phyloP scores from a whole-genome alignment of 2,329 filamentous ascomycete species.

The Ophiostoma fasciatum region DNA sequence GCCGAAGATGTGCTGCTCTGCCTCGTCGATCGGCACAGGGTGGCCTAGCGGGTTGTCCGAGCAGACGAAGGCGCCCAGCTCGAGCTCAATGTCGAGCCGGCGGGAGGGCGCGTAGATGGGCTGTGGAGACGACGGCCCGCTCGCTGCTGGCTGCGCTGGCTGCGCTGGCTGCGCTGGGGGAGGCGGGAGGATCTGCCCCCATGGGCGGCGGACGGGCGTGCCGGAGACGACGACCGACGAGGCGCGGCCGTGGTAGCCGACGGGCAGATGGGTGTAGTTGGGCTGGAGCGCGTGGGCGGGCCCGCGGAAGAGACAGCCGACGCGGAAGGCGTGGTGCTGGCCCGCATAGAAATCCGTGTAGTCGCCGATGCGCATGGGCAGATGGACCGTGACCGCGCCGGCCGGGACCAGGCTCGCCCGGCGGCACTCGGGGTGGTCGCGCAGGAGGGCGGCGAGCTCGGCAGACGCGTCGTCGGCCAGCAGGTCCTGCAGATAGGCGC shows the following conservation, averaged over 20 bases:
- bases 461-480: background rate
- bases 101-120: constrained; percentile 49
- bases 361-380: constrained; percentile 7
- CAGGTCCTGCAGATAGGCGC: background rate
- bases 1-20: constrained; percentile 61
- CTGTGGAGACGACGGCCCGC: background rate
- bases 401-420: background rate
- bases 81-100: constrained; percentile 65
- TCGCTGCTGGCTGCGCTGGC: no score
- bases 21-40: constrained; percentile 46
- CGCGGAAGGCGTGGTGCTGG: constrained; percentile 1
- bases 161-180: no score
- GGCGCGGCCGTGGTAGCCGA: constrained; percentile 68
- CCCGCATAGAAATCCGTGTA: constrained; percentile 9
- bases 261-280: constrained; percentile 69
- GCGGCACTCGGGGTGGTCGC: background rate
- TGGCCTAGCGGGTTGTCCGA: constrained; percentile 48
- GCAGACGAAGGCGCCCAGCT: constrained; percentile 62
- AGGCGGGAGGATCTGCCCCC: constrained; percentile 55
- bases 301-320: constrained; percentile 30
- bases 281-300: constrained; percentile 59
- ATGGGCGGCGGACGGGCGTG: constrained; percentile 56
- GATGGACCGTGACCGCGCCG: background rate
- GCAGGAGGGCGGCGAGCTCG: background rate
- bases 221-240: constrained; percentile 64